Base-by-base conservation (phyloP, 805 yeast species). In the Candida jianshihensis region DNA sequence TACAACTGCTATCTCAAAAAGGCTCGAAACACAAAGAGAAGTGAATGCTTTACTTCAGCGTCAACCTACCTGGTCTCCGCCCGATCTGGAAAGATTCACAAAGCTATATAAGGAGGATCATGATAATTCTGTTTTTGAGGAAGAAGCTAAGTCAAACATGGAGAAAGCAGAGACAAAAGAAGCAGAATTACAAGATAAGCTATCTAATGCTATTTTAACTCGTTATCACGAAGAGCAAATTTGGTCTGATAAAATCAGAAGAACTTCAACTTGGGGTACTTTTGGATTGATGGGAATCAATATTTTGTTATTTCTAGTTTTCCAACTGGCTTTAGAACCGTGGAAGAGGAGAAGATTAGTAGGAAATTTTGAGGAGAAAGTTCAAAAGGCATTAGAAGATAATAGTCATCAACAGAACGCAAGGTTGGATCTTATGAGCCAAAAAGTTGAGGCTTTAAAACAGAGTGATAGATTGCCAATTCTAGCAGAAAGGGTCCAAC, bases 221-320 rank as follows among this genome's bases (percentile, higher is more conserved):
- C 66, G 97, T 47, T 92, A 92, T 51, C 96, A 90, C 44, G 97
- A 92, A 56, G 99, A 92, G 53, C 97, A 92, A 59, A 77, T 92
- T 7, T 92, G 98, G 97, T 86, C 96, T 2, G 98, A 92, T 60
- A 89, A 89, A 59, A 92, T 92, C 41, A 68, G 98, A 42, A 73
- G 89, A 46, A 87, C 95, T 5, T 85, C 96, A 6, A 89, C 97
- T 0, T 92, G 96, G 95, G 98, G 97, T 3, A 92, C 99, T 0
- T 78, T 92, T 70, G 63, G 80, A 4, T 67, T 92, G 30, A 87
- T 89, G 95, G 92, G 87, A 1, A 71, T 87, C 44, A 92, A 92
- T 61, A 70, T 90, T 19, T 35, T 83, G 8, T 58, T 94, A 19
- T 88, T 92, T 45, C 52, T 88, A 4, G 65, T 84, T 6, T 92